Evolutionary conservation across 1,284 basidiomycete genomes (phyloP), one percentile per base, ranked within the genome.

Genomic region (Xanthoconium separans): DNA sequence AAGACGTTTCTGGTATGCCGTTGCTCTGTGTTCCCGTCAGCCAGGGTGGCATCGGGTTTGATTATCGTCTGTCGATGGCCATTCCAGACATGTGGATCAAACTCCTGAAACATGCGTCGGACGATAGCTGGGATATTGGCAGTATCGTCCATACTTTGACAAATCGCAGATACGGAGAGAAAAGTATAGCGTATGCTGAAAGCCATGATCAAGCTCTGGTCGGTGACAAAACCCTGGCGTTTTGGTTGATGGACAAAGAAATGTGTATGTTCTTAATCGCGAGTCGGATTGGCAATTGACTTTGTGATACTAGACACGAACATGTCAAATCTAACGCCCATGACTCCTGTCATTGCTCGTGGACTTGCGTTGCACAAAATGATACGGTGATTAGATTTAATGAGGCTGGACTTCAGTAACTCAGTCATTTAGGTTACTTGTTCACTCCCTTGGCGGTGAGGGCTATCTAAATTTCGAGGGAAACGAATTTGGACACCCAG

Each of bases 51-150:
- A 78, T 99, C 47, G 96, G 96, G 2, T 99, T 99, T 72, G 96
- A 99, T 74, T 99, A 98, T 73, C 88, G 96, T 20, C 77, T 99
- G 44, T 93, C 93, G 24, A 99, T 99, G 96, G 96, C 96, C 10
- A 84, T 99, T 47, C 96, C 96, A 6, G 96, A 99, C 72, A 98
- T 98, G 95, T 99, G 95, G 94, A 99, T 99, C 80, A 98, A 99
- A 74, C 79, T 98, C 24, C 82, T 98, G 62, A 99, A 99, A 72
- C 96, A 99, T 73, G 87, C 85, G 69, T 62, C 72, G 5, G 96
- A 99, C 69, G 85, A 91, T 61, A 81, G 89, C 44, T 99, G 96
- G 96, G 82, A 96, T 51, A 80, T 99, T 64, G 85, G 78, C 55
- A 84, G 89, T 70, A 95, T 99, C 59, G 87, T 89, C 24, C 89